A percentile compares a stretch with the other conserved stretches of the same genome.
Evolutionary conservation across 2,329 filamentous ascomycete species (phyloP).

Genomic region (Trichoderma atroviride): DNA sequence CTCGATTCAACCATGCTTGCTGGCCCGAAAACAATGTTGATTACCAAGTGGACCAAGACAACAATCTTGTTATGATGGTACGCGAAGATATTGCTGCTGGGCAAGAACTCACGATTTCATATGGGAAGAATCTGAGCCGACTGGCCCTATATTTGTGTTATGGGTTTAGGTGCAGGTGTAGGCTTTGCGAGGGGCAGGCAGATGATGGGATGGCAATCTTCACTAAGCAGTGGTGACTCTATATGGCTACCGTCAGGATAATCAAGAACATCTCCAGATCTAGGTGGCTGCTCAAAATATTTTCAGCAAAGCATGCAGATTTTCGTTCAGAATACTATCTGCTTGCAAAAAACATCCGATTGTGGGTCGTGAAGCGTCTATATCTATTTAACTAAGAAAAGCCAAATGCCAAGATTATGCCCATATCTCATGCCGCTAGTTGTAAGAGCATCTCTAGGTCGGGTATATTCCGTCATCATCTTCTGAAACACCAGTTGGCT

Average conservation of each 20-base stretch:
- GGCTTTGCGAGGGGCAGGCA: conserved; percentile 44
- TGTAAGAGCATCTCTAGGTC: not conserved
- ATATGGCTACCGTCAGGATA: too few relatives aligned
- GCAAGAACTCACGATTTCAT: conserved; percentile 56
- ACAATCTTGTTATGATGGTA: conserved; percentile 47
- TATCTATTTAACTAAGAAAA: not conserved
- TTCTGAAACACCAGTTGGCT: not conserved
- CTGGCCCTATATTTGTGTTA: conserved; percentile 47
- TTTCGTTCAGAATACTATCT: not conserved
- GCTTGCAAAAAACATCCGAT: not conserved
- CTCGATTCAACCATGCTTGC: conserved; percentile 64
- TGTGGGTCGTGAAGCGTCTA: not conserved
- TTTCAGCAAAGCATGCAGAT: not conserved
- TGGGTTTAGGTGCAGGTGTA: conserved; percentile 58
- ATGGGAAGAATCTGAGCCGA: conserved; percentile 44
- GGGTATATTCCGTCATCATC: not conserved
- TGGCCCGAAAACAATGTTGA: conserved; percentile 45
- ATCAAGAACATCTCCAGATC: too few relatives aligned
- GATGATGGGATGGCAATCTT: conserved; percentile 26
- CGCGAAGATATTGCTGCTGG: conserved; percentile 44
- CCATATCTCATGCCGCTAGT: not conserved
- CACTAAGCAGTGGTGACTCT: conserved; percentile 13
- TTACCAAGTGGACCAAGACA: conserved; percentile 45
- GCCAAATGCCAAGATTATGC: too few relatives aligned
- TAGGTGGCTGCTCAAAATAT: not conserved